These are phyloP conservation scores for Aspergillus sclerotioniger DNA, from an alignment of 495 filamentous ascomycete genomes.

Conservation along the genomic window DNA sequence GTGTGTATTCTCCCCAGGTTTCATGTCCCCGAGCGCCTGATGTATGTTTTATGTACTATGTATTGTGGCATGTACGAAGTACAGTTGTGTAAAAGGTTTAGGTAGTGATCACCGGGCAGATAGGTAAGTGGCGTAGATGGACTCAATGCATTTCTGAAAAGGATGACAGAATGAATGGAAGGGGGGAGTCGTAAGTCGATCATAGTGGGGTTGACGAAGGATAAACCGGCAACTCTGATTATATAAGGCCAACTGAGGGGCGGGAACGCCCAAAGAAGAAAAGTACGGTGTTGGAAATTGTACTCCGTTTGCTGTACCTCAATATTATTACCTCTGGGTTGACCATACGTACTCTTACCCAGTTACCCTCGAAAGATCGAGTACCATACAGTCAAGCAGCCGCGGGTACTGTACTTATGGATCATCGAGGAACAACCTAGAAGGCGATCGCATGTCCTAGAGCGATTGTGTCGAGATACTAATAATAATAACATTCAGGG, in stretches of 20 bases:
- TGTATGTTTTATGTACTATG: background rate
- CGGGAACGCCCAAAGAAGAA: constrained; percentile 1
- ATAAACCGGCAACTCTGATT: constrained; percentile 7
- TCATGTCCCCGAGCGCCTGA: background rate
- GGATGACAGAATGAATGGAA: background rate
- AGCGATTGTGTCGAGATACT: too few relatives aligned
- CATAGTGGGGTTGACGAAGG: constrained; percentile 8
- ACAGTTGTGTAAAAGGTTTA: background rate
- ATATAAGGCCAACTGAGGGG: constrained; percentile 6
- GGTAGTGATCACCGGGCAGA: background rate
- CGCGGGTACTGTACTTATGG: background rate
- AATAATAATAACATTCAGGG: too few relatives aligned
- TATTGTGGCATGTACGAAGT: background rate
- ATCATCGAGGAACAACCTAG: background rate
- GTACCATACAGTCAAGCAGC: background rate
- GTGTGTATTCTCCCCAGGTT: background rate
- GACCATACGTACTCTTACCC: background rate
- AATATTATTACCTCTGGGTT: too few relatives aligned
- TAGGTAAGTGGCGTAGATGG: background rate
- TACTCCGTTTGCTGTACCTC: background rate
- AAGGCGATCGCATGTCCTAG: background rate
- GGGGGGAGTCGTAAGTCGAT: constrained; percentile 3
- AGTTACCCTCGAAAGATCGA: background rate
- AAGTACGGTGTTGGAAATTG: background rate
- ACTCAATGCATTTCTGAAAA: background rate